These are phyloP conservation scores for Chlorella sp. DNA, from an alignment of 139 green algal genomes.

Conservation along the genomic window DNA sequence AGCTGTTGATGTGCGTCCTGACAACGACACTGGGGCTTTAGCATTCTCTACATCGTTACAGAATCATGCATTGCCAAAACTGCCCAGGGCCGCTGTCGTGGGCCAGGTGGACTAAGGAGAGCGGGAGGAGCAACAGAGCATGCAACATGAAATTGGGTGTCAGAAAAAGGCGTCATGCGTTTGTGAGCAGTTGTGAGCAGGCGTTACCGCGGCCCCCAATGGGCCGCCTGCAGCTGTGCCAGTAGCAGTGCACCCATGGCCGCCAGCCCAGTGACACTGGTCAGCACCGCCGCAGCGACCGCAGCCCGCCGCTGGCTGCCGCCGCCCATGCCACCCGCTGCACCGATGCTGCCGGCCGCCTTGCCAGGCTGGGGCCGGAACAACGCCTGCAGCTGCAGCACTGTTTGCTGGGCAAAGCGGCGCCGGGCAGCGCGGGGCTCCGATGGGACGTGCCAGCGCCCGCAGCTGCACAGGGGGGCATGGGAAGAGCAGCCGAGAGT, in stretches of 20 bases:
- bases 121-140: too few relatives aligned
- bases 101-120: too few relatives aligned
- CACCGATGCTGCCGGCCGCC: too few relatives aligned
- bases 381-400: conserved; percentile 24
- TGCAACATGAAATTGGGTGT: too few relatives aligned
- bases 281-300: conserved; percentile 5
- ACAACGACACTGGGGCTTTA: too few relatives aligned
- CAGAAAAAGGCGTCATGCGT: too few relatives aligned
- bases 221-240: conserved; percentile 13
- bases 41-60: too few relatives aligned
- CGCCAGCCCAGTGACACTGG: conserved; percentile 28
- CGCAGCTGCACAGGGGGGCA: background rate
- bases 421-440: background rate
- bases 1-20: too few relatives aligned
- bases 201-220: background rate
- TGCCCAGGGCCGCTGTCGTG: too few relatives aligned
- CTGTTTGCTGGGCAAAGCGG: conserved; percentile 1
- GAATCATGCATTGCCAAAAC: too few relatives aligned
- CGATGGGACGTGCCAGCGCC: conserved; percentile 31
- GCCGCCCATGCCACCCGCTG: too few relatives aligned
- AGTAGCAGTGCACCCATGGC: conserved; percentile 29
- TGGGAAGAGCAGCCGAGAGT: too few relatives aligned
- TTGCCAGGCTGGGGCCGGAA: background rate
- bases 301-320: background rate
- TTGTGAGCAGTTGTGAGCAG: background rate